Evolutionary conservation across 345 rosid genomes (phyloP).

Genomic region (Dipteronia sinensis): DNA sequence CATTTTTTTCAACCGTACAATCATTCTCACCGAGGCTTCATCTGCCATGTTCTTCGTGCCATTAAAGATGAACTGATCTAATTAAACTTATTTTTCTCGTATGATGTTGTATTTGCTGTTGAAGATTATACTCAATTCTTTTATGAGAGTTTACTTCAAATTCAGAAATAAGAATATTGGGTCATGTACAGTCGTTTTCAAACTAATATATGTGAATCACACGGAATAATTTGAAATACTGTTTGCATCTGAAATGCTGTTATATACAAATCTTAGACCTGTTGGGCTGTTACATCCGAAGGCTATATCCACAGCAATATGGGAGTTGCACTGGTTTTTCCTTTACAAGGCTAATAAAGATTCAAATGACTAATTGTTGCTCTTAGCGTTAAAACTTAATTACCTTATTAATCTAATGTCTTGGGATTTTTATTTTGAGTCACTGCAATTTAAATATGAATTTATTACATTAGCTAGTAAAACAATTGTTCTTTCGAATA

Average conservation of each 20-base stretch:
- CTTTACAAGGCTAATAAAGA: background rate
- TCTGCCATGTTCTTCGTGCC: background rate
- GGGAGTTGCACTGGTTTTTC: background rate
- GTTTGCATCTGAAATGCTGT: background rate
- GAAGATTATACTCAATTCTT: background rate
- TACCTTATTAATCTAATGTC: background rate
- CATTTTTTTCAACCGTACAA: background rate
- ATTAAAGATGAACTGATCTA: background rate
- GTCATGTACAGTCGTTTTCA: background rate
- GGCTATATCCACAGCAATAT: too few relatives aligned
- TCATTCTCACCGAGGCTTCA: background rate
- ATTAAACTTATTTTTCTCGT: slow-evolving; percentile 5
- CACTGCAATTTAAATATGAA: background rate
- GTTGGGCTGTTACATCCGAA: too few relatives aligned
- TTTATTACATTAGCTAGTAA: background rate
- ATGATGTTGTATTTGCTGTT: background rate
- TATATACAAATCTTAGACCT: background rate
- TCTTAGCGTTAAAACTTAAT: slow-evolving; percentile 3
- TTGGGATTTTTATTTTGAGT: background rate
- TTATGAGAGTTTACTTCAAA: background rate
- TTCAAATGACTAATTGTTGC: background rate
- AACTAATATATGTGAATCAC: background rate
- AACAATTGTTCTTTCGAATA: background rate
- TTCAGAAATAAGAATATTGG: background rate
- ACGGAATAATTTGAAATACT: background rate